Percentiles rank a stretch among this genome's conserved stretches.
Evolutionary conservation across 2,329 filamentous ascomycete genomes (phyloP).

Genomic region (Diaporthe sp.): DNA sequence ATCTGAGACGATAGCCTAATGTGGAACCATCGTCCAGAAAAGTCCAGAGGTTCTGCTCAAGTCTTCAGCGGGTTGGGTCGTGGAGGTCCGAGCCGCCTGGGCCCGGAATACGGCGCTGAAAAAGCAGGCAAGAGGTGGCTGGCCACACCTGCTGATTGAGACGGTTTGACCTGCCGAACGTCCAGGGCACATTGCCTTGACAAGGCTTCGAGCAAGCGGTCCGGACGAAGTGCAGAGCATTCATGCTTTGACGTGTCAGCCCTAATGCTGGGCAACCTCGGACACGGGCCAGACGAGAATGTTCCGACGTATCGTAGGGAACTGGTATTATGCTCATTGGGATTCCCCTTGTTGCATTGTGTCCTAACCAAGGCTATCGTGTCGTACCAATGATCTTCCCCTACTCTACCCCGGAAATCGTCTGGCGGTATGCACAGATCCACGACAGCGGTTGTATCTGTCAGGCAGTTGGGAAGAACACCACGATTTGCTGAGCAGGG

Average conservation of each 20-base stretch:
- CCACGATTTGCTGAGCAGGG: neutral
- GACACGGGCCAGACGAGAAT: conserved; percentile 27
- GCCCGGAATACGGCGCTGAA: neutral
- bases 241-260: conserved; percentile 22
- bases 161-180: neutral
- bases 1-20: neutral
- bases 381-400: conserved; percentile 20
- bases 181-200: neutral
- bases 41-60: neutral
- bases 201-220: neutral
- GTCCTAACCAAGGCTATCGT: neutral
- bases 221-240: conserved; percentile 2
- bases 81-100: conserved; percentile 13
- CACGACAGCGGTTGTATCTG: neutral
- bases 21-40: neutral
- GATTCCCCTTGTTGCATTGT: neutral
- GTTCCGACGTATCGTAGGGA: conserved; percentile 6
- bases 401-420: neutral
- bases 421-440: neutral
- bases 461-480: neutral
- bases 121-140: conserved; percentile 11
- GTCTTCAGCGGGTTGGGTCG: neutral
- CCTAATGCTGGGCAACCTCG: conserved; percentile 30
- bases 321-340: neutral
- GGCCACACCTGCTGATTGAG: neutral